Evolutionary conservation across 2,329 filamentous ascomycete species (phyloP).

Genomic region (Microcera coccophila): DNA sequence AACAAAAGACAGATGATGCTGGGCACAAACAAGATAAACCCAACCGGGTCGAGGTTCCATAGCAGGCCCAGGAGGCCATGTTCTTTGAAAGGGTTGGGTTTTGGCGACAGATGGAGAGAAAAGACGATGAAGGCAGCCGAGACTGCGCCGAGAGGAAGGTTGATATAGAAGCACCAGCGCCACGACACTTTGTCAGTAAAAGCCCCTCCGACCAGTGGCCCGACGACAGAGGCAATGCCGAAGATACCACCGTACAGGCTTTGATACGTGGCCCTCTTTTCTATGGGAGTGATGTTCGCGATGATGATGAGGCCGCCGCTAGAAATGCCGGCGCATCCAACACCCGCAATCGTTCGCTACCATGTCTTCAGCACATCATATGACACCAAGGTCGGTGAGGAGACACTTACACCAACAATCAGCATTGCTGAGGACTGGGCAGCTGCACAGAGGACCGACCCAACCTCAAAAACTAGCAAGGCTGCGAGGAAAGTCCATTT

Average conservation of each 20-base stretch:
- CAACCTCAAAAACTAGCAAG: conserved; percentile 47
- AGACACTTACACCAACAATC: conserved; percentile 7
- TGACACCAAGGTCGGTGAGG: background rate
- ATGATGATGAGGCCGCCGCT: conserved; percentile 8
- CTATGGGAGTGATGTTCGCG: conserved; percentile 5
- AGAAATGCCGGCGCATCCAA: conserved; percentile 6
- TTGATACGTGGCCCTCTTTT: conserved; percentile 6
- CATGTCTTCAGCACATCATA: background rate
- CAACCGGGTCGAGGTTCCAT: conserved; percentile 38
- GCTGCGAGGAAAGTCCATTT: conserved; percentile 40
- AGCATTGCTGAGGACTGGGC: conserved; percentile 5
- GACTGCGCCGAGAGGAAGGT: background rate
- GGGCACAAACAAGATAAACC: conserved; percentile 44
- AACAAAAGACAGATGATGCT: conserved; percentile 49
- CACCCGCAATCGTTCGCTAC: conserved; percentile 2
- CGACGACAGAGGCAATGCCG: conserved; percentile 26
- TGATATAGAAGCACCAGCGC: conserved; percentile 1
- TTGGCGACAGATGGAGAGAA: too few relatives aligned
- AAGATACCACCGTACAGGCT: conserved; percentile 20
- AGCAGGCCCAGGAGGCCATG: background rate
- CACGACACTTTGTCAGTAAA: conserved; percentile 16
- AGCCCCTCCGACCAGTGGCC: conserved; percentile 27
- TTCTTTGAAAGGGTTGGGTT: too few relatives aligned
- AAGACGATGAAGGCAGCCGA: background rate
- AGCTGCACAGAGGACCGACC: conserved; percentile 20